Conservation (phyloP, 140 eudicot genomes). For the Senecio squalidus region DNA sequence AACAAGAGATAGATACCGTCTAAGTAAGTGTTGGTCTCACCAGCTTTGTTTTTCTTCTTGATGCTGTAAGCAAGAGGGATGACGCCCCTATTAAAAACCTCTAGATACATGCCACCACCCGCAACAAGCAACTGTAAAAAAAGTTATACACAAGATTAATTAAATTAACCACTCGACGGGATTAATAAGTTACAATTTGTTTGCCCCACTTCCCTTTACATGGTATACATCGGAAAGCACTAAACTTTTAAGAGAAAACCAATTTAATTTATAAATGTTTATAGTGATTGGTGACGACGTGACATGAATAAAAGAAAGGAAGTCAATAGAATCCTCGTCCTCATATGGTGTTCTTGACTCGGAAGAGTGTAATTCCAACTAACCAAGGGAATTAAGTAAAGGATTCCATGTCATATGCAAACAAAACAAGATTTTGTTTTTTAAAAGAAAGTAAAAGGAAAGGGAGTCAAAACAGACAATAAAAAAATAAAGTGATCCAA, state of each 20-base stretch:
- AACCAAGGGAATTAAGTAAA: slow-evolving; percentile 16
- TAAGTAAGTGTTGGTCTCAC: slow-evolving; percentile 83
- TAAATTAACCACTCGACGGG: slow-evolving; percentile 20
- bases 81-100: slow-evolving; percentile 88
- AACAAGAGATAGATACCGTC: slow-evolving; percentile 84
- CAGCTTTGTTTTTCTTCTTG: slow-evolving; percentile 82
- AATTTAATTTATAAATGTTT: slow-evolving; percentile 2
- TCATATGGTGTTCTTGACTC: slow-evolving; percentile 36
- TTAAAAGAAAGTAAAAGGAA: slow-evolving; percentile 3
- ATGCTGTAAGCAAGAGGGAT: slow-evolving; percentile 87
- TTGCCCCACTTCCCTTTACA: slow-evolving; percentile 28
- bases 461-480: slow-evolving; percentile 15
- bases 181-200: slow-evolving; percentile 21
- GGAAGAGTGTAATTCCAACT: slow-evolving; percentile 25
- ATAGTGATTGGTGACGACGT: slow-evolving; percentile 16
- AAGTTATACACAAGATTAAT: not conserved
- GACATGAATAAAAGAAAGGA: slow-evolving; percentile 16
- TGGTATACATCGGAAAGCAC: slow-evolving; percentile 34
- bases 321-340: slow-evolving; percentile 28
- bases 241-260: slow-evolving; percentile 7
- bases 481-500: slow-evolving; percentile 12
- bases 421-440: not conserved
- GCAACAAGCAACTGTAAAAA: slow-evolving; percentile 81
- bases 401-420: slow-evolving; percentile 34
- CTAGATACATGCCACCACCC: slow-evolving; percentile 94